phyloP scores from a whole-genome alignment of 1,284 basidiomycete species.

The Austropuccinia psidii region DNA sequence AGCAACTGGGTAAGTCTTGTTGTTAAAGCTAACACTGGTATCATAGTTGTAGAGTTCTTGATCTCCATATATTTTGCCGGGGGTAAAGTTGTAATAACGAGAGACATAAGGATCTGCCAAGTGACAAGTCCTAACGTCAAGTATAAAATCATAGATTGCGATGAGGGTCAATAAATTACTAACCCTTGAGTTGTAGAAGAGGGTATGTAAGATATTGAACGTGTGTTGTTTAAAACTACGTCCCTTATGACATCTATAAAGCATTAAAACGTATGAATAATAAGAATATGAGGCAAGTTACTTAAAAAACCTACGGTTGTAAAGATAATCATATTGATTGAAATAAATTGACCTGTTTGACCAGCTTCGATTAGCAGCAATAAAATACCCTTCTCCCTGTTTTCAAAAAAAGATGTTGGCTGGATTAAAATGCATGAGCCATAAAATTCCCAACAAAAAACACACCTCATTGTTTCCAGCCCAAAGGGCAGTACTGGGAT shows the following conservation, averaged over 20 bases:
- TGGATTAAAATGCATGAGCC: no score
- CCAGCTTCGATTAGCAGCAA: constrained; percentile 12
- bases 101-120: constrained; percentile 57
- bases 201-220: constrained; percentile 58
- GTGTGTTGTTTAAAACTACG: constrained; percentile 53
- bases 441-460: not conserved
- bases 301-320: constrained; percentile 50
- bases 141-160: constrained; percentile 48
- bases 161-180: not conserved
- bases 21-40: constrained; percentile 55
- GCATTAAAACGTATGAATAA: constrained; percentile 52
- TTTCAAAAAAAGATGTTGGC: not conserved
- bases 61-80: constrained; percentile 57
- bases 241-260: constrained; percentile 56
- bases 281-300: constrained; percentile 49
- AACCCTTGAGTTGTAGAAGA: constrained; percentile 55
- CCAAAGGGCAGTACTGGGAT: constrained; percentile 59
- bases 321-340: constrained; percentile 54
- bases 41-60: constrained; percentile 59
- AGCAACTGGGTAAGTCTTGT: constrained; percentile 56
- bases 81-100: constrained; percentile 54
- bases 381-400: constrained; percentile 35
- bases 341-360: constrained; percentile 30
- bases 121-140: constrained; percentile 54
- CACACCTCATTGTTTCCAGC: constrained; percentile 56